Evolutionary conservation across 192 early-diverging fungal species (phyloP).

Genomic region (Backusella psychrophila): DNA sequence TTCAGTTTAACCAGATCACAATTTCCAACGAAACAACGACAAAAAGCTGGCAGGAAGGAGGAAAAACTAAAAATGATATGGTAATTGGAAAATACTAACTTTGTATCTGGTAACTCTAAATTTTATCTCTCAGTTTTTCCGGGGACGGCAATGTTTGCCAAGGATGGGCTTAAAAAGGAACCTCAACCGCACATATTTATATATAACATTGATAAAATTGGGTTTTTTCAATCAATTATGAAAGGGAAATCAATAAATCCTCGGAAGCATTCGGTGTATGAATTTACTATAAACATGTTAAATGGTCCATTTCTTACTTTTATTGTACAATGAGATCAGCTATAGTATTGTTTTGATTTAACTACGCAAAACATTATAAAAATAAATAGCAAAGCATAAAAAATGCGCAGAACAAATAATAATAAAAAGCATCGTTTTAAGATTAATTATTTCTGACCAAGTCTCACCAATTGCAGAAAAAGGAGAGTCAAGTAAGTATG

Average conservation of each 20-base stretch:
- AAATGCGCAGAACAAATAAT: background rate
- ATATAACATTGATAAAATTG: background rate
- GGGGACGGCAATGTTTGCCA: background rate
- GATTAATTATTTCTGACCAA: background rate
- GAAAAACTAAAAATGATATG: background rate
- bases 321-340: background rate
- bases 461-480: constrained; percentile 1
- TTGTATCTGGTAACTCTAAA: background rate
- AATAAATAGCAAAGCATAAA: background rate
- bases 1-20: constrained; percentile 8
- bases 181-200: background rate
- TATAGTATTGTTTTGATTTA: background rate
- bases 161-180: constrained; percentile 2
- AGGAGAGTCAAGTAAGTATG: background rate
- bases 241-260: background rate
- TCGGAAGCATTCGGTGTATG: background rate
- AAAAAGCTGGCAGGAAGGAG: background rate
- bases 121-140: background rate
- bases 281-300: background rate
- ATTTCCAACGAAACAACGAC: background rate
- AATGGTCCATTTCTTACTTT: background rate
- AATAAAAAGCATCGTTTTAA: background rate
- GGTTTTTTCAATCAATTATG: background rate
- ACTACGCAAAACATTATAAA: background rate
- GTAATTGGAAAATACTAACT: background rate